Base-by-base conservation (phyloP, 768 basidiomycete species). In the Termitomyces sp. region DNA sequence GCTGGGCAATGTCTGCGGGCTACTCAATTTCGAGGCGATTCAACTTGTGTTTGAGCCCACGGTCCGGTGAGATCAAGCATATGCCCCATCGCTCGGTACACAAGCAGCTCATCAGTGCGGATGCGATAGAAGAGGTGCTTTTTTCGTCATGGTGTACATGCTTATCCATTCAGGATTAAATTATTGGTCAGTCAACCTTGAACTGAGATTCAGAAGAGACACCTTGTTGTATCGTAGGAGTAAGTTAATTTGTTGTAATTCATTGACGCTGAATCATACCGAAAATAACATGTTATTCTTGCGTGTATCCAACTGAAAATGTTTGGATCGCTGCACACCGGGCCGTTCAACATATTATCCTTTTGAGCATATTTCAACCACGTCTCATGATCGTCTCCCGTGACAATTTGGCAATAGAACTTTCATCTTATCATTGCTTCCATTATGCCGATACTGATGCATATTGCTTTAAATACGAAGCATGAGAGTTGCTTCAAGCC, bases 251-350 rank as follows among this genome's bases (percentile, higher is more conserved):
- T 18, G 8, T 9, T 46, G 26, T 46, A 28, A 12, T 28, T 29
- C 9, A 47, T n/a, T 7, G 9, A 29, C 4, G 16, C 18, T 29
- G 28, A 29, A 31, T n/a, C 26, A 18, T 12, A n/a, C 28, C 9
- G 28, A 12, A 2, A 29, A 29, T 5, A 29, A n/a, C 26, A 18
- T 18, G 26, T 28, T 47, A 28, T 7, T 3, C 8, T 5, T 28
- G 13, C 8, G 45, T 29, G 16, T 47, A 4, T 18, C 8, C 46
- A n/a, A 47, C 15, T 44, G 18, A 52, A 28, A 5, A n/a, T 37
- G 60, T 74, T 34, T 74, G 79, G 68, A 16, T 56, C 16, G 29
- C 13, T 42, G 29, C 42, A 51, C 26, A 28, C 45, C 50, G 56
- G 56, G n/a, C 50, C 56, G 56, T 42, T 34, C 24, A 7, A 51